A percentile compares a stretch with the other conserved stretches of the same genome.
These are phyloP conservation scores for Scutellaria galericulata DNA, from an alignment of 257 asterid species.

Conservation along the genomic window DNA sequence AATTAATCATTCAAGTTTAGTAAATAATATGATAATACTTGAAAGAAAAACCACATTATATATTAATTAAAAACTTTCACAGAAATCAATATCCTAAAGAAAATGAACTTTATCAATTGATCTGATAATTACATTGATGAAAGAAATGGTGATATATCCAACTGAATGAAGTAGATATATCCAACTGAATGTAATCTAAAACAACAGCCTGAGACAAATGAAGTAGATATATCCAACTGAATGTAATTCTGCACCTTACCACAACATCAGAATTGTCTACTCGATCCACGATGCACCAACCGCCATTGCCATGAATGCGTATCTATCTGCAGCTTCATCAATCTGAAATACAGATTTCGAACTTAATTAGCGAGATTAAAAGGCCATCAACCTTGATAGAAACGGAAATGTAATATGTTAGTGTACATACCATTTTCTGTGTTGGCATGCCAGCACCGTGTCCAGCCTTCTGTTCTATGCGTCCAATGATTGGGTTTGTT, in stretches of 20 bases:
- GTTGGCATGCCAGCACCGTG: slow-evolving; percentile 97
- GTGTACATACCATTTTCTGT: slow-evolving; percentile 66
- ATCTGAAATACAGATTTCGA: slow-evolving; percentile 44
- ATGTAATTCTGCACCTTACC: background rate
- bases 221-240: no score
- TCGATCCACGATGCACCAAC: slow-evolving; percentile 70
- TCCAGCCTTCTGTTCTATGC: slow-evolving; percentile 90
- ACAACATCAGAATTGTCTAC: slow-evolving; percentile 32
- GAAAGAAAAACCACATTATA: no score
- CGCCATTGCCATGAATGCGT: slow-evolving; percentile 75
- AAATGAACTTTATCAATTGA: background rate
- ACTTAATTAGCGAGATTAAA: background rate
- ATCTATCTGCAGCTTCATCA: slow-evolving; percentile 80
- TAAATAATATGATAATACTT: no score
- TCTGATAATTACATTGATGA: no score
- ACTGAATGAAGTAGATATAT: no score
- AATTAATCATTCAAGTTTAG: background rate
- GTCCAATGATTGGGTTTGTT: slow-evolving; percentile 75
- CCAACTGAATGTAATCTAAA: no score
- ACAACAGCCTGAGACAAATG: no score
- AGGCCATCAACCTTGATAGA: background rate
- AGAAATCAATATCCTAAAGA: background rate
- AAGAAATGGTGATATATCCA: no score
- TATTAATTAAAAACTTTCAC: background rate
- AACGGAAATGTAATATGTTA: background rate